Base-by-base conservation (phyloP, 2,329 filamentous ascomycete species). In the Podosphaera xanthii region DNA sequence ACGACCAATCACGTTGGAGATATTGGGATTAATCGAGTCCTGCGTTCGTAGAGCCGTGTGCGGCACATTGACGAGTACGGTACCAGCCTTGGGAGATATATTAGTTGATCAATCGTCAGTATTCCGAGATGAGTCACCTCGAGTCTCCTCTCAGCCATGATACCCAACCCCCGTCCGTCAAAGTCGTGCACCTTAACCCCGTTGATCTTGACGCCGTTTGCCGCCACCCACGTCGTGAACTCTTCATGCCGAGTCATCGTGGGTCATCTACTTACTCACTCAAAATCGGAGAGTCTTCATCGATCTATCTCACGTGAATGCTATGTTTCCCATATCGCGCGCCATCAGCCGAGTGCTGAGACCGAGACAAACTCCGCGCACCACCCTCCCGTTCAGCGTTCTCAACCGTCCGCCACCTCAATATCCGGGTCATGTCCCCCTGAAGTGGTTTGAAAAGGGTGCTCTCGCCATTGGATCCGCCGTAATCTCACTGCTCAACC, bases 381-480 rank as follows among this genome's bases (percentile, higher is more conserved):
- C 60, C 56, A 59, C 60, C 34, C 62, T 79, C 62, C 69, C 71
- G 40, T 94, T 96, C 75, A 94, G 90, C 50, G 80, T 88, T 62
- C 80, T 94, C 66, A 86, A 86, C 71, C 86, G 92, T 5, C 91
- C 91, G 14, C 60, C 62, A 33, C 65, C 65, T 55, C 65, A 64
- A 59, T 67, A 67, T 58, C 62, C 64, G 36, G 88, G 89, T 71
- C 92, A 98, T 79, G 82, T 97, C 38, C 92, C 91, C 42, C 79
- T 98, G 59, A 95, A 86, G 6, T 72, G 73, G 49, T 67, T 87
- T 60, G 92, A 97, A 73, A 83, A 86, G 59, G 77, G 81, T 61
- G 82, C 81, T 22, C 76, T 98, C 55, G 80, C 81, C 53, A 68
- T 84, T 56, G 81, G 81, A 34, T 82, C 82, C 6, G 79, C 81